These are phyloP conservation scores for Ustilaginoidea virens DNA, from an alignment of 2,329 filamentous ascomycete species.

Conservation along the genomic window DNA sequence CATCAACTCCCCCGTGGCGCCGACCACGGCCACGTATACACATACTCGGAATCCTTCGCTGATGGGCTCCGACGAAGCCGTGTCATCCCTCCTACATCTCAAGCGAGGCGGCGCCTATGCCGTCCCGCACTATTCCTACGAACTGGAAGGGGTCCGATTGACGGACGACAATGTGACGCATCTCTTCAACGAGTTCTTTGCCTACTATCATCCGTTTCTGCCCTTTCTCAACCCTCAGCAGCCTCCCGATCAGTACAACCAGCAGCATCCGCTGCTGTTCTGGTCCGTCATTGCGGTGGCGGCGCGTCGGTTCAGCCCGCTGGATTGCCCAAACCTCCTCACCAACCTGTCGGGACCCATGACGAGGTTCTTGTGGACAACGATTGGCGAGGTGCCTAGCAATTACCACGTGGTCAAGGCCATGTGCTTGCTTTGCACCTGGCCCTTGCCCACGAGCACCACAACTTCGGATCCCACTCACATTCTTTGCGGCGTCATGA, in stretches of 20 bases:
- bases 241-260: constrained; percentile 57
- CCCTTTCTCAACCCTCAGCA: constrained; percentile 56
- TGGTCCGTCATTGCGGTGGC: constrained; percentile 71
- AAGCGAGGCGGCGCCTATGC: constrained; percentile 50
- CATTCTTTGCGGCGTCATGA: constrained; percentile 70
- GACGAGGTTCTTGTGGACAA: constrained; percentile 60
- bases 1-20: constrained; percentile 41
- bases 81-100: constrained; percentile 49
- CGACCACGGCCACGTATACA: constrained; percentile 34
- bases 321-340: constrained; percentile 44
- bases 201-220: constrained; percentile 61
- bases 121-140: constrained; percentile 41
- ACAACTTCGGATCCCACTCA: constrained; percentile 70
- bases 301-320: constrained; percentile 48
- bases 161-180: constrained; percentile 46
- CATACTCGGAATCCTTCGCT: constrained; percentile 47
- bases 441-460: constrained; percentile 70
- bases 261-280: constrained; percentile 67
- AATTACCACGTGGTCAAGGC: constrained; percentile 73
- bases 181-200: constrained; percentile 63
- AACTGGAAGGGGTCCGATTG: constrained; percentile 47
- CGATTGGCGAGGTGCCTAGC: constrained; percentile 61
- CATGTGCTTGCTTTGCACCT: constrained; percentile 63
- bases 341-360: constrained; percentile 52
- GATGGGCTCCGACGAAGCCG: constrained; percentile 54